Conservation (phyloP, 495 filamentous ascomycete genomes). For the Aspergillus taichungensis region DNA sequence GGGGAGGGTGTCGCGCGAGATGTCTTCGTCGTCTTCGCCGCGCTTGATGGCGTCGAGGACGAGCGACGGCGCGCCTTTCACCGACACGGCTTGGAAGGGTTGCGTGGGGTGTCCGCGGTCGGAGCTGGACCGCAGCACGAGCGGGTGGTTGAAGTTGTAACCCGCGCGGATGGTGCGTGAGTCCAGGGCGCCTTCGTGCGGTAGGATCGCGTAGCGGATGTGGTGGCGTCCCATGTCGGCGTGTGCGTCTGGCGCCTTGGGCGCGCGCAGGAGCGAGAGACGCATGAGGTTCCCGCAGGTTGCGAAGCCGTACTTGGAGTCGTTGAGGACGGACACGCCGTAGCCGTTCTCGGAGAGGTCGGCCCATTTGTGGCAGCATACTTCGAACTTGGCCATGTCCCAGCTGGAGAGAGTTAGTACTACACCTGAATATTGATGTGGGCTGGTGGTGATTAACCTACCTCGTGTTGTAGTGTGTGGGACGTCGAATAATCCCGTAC, state of each 20-base stretch:
- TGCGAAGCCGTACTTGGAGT: constrained; percentile 95
- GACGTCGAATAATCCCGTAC: constrained; percentile 77
- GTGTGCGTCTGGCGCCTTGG: constrained; percentile 93
- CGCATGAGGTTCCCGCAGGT: constrained; percentile 89
- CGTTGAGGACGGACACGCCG: constrained; percentile 90
- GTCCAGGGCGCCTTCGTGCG: constrained; percentile 65
- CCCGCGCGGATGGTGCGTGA: constrained; percentile 71
- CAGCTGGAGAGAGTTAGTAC: constrained; percentile 43
- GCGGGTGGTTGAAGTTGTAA: constrained; percentile 81
- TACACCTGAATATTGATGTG: constrained; percentile 1
- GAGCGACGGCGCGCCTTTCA: constrained; percentile 51
- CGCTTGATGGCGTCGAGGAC: constrained; percentile 82
- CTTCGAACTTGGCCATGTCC: constrained; percentile 99
- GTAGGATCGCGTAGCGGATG: constrained; percentile 87
- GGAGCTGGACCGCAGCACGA: constrained; percentile 39
- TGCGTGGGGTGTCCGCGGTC: constrained; percentile 3
- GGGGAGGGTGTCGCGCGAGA: constrained; percentile 61
- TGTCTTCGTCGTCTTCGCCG: constrained; percentile 91
- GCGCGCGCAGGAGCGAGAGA: constrained; percentile 75
- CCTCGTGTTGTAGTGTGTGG: constrained; percentile 91
- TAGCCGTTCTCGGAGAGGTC: constrained; percentile 88
- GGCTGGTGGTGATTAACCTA: constrained; percentile 19
- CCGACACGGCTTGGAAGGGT: constrained; percentile 42
- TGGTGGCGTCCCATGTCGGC: constrained; percentile 92
- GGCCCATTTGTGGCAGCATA: constrained; percentile 97